phyloP scores from a whole-genome alignment of 345 rosid genomes.

The Ceriops tagal region DNA sequence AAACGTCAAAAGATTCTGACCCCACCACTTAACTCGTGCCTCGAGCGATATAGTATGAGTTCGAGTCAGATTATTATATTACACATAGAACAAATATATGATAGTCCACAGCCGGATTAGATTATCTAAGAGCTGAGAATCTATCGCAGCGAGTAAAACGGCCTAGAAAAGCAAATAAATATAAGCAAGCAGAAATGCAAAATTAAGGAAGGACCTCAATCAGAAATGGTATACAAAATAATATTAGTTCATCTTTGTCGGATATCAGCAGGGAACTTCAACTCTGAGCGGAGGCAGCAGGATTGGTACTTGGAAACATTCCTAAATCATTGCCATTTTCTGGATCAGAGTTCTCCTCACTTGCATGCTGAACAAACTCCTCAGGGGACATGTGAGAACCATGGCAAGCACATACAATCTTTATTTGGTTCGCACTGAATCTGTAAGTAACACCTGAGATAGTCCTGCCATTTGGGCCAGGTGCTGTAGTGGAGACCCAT shows the following conservation, averaged over 20 bases:
- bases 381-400: conserved; percentile 86
- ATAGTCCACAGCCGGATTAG: too few relatives aligned
- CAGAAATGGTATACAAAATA: background rate
- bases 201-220: conserved; percentile 12
- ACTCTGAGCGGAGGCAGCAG: conserved; percentile 84
- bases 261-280: conserved; percentile 25
- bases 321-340: conserved; percentile 51
- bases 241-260: background rate
- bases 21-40: too few relatives aligned
- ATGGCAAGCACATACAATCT: conserved; percentile 97
- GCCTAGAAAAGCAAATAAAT: background rate
- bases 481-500: conserved; percentile 89
- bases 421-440: conserved; percentile 65
- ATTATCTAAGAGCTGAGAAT: conserved; percentile 9
- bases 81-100: too few relatives aligned
- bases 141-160: conserved; percentile 9
- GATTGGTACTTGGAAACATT: conserved; percentile 42
- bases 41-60: too few relatives aligned
- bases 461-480: conserved; percentile 80
- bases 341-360: conserved; percentile 51
- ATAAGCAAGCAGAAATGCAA: conserved; percentile 4
- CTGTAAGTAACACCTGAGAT: conserved; percentile 88
- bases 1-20: too few relatives aligned
- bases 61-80: too few relatives aligned
- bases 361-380: conserved; percentile 89